phyloP scores from a whole-genome alignment of 495 filamentous ascomycete species.

The Achaetomiella virescens region DNA sequence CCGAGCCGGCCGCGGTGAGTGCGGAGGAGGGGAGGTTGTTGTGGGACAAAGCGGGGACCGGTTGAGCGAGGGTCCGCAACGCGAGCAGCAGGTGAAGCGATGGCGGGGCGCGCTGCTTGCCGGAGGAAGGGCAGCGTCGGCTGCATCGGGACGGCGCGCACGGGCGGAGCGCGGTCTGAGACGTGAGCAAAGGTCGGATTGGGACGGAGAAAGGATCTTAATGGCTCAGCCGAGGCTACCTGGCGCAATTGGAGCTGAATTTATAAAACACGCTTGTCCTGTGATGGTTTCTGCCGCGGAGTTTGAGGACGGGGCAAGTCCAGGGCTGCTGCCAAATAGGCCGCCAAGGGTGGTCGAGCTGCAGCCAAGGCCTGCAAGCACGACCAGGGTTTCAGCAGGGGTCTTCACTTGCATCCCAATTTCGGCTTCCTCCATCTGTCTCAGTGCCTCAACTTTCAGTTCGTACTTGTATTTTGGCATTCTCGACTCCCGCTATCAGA shows the following conservation, averaged over 20 bases:
- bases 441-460: background rate
- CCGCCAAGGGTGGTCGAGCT: background rate
- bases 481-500: background rate
- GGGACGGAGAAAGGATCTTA: background rate
- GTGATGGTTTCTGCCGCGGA: constrained; percentile 47
- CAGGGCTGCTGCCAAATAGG: background rate
- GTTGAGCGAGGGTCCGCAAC: constrained; percentile 7
- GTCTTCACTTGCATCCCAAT: too few species aligned
- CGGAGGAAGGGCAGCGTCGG: constrained; percentile 24
- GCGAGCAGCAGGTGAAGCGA: constrained; percentile 24
- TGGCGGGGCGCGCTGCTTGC: constrained; percentile 22
- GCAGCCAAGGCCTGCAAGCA: background rate
- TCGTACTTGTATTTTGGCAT: background rate
- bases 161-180: background rate
- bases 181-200: background rate
- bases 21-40: background rate
- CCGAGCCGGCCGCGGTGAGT: background rate
- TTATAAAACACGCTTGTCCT: constrained; percentile 26
- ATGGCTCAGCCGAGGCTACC: background rate
- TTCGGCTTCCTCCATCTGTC: too few species aligned
- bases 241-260: constrained; percentile 1
- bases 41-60: background rate
- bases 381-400: background rate
- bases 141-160: constrained; percentile 11
- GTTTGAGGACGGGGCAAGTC: constrained; percentile 33